Conservation (phyloP, 257 asterid genomes). For the Primulina huaijiensis region DNA sequence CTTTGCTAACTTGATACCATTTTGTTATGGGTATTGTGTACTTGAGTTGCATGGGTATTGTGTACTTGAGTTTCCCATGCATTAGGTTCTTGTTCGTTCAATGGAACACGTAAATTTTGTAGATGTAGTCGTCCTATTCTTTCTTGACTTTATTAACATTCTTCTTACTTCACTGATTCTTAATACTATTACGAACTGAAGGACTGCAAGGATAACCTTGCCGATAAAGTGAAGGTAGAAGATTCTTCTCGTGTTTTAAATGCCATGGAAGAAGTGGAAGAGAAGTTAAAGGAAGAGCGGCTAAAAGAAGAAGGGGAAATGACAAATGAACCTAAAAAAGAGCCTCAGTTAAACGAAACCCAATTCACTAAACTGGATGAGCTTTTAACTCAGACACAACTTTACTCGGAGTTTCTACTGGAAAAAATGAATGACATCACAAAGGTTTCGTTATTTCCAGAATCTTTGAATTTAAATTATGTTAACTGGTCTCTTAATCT, state of each 20-base stretch:
- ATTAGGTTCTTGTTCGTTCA: not conserved
- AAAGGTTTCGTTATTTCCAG: conserved; percentile 38
- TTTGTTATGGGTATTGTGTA: not conserved
- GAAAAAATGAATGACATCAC: conserved; percentile 95
- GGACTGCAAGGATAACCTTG: conserved; percentile 54
- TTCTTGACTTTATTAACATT: not conserved
- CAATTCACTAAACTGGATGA: conserved; percentile 84
- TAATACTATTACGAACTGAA: conserved; percentile 26
- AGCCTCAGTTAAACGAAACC: conserved; percentile 52
- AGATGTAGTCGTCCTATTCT: not conserved
- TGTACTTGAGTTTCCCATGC: not conserved
- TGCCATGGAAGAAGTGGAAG: conserved; percentile 61
- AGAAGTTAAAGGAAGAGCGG: conserved; percentile 55
- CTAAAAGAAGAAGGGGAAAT: conserved; percentile 46
- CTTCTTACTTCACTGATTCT: conserved; percentile 10
- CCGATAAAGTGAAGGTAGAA: conserved; percentile 42
- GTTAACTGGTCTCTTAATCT: conserved; percentile 18
- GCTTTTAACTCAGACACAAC: conserved; percentile 89
- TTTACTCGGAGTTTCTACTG: conserved; percentile 83
- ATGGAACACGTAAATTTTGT: not conserved
- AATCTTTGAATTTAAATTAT: not conserved
- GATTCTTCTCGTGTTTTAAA: conserved; percentile 42
- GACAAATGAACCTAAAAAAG: conserved; percentile 34
- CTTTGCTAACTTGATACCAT: not conserved
- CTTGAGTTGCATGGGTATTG: not conserved